phyloP scores from a whole-genome alignment of 257 asterid species.

The Nicotiana tabacum region DNA sequence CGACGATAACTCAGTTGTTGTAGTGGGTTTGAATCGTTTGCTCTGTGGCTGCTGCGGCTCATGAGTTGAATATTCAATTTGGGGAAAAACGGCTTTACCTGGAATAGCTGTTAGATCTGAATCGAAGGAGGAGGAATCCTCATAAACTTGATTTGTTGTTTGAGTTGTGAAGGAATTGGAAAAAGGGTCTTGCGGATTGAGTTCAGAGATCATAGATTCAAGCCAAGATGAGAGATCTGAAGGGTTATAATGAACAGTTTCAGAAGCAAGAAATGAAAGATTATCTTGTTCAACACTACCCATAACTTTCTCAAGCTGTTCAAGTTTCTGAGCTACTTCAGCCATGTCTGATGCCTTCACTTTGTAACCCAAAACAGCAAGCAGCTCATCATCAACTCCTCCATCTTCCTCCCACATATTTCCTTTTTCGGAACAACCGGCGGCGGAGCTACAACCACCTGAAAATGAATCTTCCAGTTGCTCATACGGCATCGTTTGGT shows the following conservation, averaged over 20 bases:
- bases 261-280: conserved; percentile 49
- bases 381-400: conserved; percentile 63
- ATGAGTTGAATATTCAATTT: not conserved
- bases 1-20: not conserved
- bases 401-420: conserved; percentile 53
- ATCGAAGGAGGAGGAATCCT: conserved; percentile 52
- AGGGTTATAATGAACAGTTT: conserved; percentile 72
- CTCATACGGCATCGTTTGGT: not conserved
- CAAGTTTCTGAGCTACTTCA: conserved; percentile 62
- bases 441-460: conserved; percentile 3
- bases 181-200: conserved; percentile 38
- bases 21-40: conserved; percentile 37
- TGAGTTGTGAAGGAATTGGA: not conserved
- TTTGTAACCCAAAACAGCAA: conserved; percentile 64
- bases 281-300: conserved; percentile 38
- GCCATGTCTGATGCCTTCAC: conserved; percentile 65
- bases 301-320: conserved; percentile 58
- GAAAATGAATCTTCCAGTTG: not conserved
- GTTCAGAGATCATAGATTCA: conserved; percentile 66
- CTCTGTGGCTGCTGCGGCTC: conserved; percentile 28
- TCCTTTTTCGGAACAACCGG: conserved; percentile 21
- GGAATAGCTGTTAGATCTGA: conserved; percentile 87
- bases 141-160: conserved; percentile 12
- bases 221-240: conserved; percentile 84
- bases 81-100: conserved; percentile 59